Evolutionary conservation across 2,329 filamentous ascomycete species (phyloP).

Genomic region (Mycogone perniciosa): DNA sequence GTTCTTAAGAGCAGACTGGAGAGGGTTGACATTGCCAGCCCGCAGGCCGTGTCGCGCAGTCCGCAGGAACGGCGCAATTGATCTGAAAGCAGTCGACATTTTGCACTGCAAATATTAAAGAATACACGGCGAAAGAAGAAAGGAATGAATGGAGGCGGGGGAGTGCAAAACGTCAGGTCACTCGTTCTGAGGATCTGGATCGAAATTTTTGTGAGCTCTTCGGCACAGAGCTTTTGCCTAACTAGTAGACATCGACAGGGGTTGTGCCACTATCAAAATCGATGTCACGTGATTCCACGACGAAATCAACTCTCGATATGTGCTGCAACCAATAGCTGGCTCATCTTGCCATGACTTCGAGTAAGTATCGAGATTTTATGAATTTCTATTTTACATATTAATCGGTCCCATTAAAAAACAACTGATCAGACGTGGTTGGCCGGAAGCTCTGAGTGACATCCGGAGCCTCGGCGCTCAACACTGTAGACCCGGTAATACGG

Average conservation of each 20-base stretch:
- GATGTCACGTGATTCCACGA: conserved; percentile 11
- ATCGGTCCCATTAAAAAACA: too few species aligned
- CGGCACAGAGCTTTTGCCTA: conserved; percentile 10
- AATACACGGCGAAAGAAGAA: conserved; percentile 21
- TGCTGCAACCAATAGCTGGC: not conserved
- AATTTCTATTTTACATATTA: too few species aligned
- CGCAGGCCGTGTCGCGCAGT: conserved; percentile 70
- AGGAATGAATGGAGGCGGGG: conserved; percentile 17
- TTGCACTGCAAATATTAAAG: conserved; percentile 32
- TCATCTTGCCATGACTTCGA: too few species aligned
- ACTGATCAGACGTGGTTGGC: too few species aligned
- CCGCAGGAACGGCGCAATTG: conserved; percentile 71
- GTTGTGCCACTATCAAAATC: not conserved
- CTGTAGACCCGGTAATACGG: too few species aligned
- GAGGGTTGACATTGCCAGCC: conserved; percentile 64
- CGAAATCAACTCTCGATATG: not conserved
- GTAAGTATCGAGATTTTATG: too few species aligned
- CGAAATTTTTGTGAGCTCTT: conserved; percentile 34
- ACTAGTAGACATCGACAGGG: conserved; percentile 1
- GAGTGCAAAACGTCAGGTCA: conserved; percentile 15
- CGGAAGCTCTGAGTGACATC: too few species aligned
- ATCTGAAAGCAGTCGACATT: conserved; percentile 78
- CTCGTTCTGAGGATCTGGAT: conserved; percentile 18
- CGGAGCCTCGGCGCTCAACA: too few species aligned
- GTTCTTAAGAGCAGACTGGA: conserved; percentile 62